These are phyloP conservation scores for Naganishia randhawae DNA, from an alignment of 768 basidiomycete genomes.

Conservation along the genomic window DNA sequence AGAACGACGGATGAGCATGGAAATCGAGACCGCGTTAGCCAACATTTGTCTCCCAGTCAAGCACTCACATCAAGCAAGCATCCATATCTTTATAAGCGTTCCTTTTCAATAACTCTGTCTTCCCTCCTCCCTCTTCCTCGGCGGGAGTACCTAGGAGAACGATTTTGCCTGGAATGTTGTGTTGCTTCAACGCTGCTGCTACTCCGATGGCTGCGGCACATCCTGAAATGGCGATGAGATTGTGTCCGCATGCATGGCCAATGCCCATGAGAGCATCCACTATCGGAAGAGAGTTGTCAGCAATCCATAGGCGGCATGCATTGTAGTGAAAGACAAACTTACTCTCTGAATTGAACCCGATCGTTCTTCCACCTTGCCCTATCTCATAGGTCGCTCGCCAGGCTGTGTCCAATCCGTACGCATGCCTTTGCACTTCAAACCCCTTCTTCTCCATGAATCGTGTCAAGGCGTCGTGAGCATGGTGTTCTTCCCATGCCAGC, in stretches of 20 bases:
- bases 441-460: constrained; percentile 26
- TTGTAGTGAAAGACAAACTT: not conserved
- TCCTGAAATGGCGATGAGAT: constrained; percentile 33
- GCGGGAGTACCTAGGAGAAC: constrained; percentile 34
- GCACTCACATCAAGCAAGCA: constrained; percentile 38
- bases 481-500: constrained; percentile 24
- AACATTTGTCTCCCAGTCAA: too few species aligned
- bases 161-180: constrained; percentile 32
- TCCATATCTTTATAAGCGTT: constrained; percentile 37
- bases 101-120: constrained; percentile 31
- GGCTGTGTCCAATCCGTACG: constrained; percentile 35
- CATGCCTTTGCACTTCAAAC: constrained; percentile 28
- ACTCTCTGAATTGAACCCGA: constrained; percentile 35
- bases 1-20: not conserved
- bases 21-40: too few species aligned
- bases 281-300: not conserved
- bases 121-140: constrained; percentile 37
- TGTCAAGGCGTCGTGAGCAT: constrained; percentile 23
- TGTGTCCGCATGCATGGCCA: constrained; percentile 52
- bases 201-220: constrained; percentile 31
- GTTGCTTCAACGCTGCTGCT: constrained; percentile 29
- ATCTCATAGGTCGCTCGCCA: constrained; percentile 34
- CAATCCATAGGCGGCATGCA: not conserved
- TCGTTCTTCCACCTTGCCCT: constrained; percentile 31
- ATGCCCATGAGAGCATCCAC: constrained; percentile 56